phyloP scores from a whole-genome alignment of 2,329 filamentous ascomycete species.

The Penicillium sp. region DNA sequence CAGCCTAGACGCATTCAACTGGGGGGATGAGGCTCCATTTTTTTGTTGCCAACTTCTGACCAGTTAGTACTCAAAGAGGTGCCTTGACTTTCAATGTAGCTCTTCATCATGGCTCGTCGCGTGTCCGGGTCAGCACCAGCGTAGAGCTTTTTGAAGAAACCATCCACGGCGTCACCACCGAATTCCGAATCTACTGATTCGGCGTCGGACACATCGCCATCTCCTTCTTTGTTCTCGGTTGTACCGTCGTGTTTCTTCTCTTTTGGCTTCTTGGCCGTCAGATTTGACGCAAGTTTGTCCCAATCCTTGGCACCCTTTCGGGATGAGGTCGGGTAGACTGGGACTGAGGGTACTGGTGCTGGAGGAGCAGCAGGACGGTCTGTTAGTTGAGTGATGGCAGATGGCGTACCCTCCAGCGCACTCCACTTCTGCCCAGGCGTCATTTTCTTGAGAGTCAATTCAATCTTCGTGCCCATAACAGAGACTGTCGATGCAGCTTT shows the following conservation, averaged over 20 bases:
- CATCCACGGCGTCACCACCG: slow-evolving; percentile 59
- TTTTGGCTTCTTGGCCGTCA: slow-evolving; percentile 36
- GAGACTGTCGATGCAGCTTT: slow-evolving; percentile 53
- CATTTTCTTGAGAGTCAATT: slow-evolving; percentile 66
- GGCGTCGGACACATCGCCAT: slow-evolving; percentile 51
- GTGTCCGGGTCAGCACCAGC: slow-evolving; percentile 70
- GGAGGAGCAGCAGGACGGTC: slow-evolving; percentile 16
- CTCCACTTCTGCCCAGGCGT: slow-evolving; percentile 63
- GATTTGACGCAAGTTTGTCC: slow-evolving; percentile 65
- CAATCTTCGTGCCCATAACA: slow-evolving; percentile 72
- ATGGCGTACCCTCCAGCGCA: slow-evolving; percentile 46
- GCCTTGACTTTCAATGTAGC: slow-evolving; percentile 87
- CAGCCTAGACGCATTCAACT: slow-evolving; percentile 11
- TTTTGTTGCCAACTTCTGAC: slow-evolving; percentile 68
- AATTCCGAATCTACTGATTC: slow-evolving; percentile 38
- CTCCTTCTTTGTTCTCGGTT: slow-evolving; percentile 20
- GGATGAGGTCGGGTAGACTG: slow-evolving; percentile 80
- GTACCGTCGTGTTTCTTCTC: slow-evolving; percentile 23
- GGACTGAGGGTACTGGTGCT: slow-evolving; percentile 35
- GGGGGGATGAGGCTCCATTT: slow-evolving; percentile 50
- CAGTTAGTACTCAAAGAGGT: slow-evolving; percentile 90
- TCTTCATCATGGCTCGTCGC: slow-evolving; percentile 94
- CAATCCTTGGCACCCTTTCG: slow-evolving; percentile 80
- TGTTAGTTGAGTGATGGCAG: slow-evolving; percentile 15
- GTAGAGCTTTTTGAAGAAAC: slow-evolving; percentile 89